These are phyloP conservation scores for Dothistroma septosporum DNA, from an alignment of 2,329 filamentous ascomycete genomes.

Conservation along the genomic window DNA sequence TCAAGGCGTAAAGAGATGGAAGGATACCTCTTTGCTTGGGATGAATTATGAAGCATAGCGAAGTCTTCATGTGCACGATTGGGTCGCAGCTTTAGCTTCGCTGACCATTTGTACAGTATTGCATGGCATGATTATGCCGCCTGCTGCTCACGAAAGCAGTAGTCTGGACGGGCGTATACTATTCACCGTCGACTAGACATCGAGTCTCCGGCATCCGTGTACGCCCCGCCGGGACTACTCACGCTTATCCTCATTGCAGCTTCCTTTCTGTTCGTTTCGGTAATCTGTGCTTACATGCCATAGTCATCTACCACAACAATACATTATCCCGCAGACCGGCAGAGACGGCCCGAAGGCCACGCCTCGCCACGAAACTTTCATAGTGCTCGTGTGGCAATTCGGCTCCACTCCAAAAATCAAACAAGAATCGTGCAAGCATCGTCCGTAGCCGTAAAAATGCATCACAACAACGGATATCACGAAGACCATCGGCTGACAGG, in stretches of 20 bases:
- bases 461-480: not conserved
- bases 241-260: not conserved
- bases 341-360: not conserved
- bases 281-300: not conserved
- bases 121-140: not conserved
- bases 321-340: not conserved
- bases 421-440: not conserved
- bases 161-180: not conserved
- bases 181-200: not conserved
- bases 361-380: not conserved
- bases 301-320: not conserved
- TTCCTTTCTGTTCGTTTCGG: not conserved
- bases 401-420: not conserved
- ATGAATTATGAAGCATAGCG: conserved; percentile 18
- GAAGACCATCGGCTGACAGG: not conserved
- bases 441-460: not conserved
- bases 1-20: conserved; percentile 11
- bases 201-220: not conserved
- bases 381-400: not conserved
- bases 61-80: conserved; percentile 6
- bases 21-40: conserved; percentile 12
- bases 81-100: conserved; percentile 39
- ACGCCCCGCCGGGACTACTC: not conserved
- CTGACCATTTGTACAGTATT: conserved; percentile 30
- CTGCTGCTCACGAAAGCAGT: not conserved